A percentile compares a stretch with the other conserved stretches of the same genome.
Conservation (phyloP, 306 rosid species). For the Medicago lupulina region DNA sequence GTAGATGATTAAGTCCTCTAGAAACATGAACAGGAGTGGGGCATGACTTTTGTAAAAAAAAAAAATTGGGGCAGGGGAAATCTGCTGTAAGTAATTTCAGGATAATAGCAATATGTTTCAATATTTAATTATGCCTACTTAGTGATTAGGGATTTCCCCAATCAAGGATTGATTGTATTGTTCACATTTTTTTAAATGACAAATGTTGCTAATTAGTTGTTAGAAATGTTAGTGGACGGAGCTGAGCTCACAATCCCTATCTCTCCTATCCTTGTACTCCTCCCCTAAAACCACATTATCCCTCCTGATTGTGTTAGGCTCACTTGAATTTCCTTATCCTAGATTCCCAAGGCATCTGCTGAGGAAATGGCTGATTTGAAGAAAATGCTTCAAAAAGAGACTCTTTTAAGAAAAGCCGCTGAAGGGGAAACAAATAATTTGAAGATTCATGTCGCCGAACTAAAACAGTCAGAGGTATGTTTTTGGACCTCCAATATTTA, state of each 20-base stretch:
- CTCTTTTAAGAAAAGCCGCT: slow-evolving; percentile 71
- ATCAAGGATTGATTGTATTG: slow-evolving; percentile 13
- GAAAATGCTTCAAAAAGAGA: slow-evolving; percentile 72
- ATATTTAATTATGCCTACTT: slow-evolving; percentile 5
- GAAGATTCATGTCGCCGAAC: slow-evolving; percentile 69
- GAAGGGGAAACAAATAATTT: slow-evolving; percentile 81
- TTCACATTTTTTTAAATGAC: slow-evolving; percentile 1
- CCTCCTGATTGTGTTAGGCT: slow-evolving; percentile 29
- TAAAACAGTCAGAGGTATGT: slow-evolving; percentile 86
- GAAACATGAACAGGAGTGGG: slow-evolving; percentile 26
- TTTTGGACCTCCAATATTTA: slow-evolving; percentile 41
- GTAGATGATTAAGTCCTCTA: slow-evolving; percentile 30
- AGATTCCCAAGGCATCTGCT: slow-evolving; percentile 50
- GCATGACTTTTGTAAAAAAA: neutral
- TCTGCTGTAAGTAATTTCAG: slow-evolving; percentile 11
- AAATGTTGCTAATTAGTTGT: slow-evolving; percentile 3
- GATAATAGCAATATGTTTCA: slow-evolving; percentile 30
- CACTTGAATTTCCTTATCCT: slow-evolving; percentile 39
- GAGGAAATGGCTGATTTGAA: slow-evolving; percentile 80
- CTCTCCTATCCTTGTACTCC: neutral
- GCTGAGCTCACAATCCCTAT: neutral
- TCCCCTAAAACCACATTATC: neutral
- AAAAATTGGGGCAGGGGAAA: neutral
- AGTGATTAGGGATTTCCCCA: slow-evolving; percentile 23
- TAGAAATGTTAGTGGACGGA: neutral